These are phyloP conservation scores for Fonsecaea pugnacius DNA, from an alignment of 2,329 filamentous ascomycete genomes.

Conservation along the genomic window DNA sequence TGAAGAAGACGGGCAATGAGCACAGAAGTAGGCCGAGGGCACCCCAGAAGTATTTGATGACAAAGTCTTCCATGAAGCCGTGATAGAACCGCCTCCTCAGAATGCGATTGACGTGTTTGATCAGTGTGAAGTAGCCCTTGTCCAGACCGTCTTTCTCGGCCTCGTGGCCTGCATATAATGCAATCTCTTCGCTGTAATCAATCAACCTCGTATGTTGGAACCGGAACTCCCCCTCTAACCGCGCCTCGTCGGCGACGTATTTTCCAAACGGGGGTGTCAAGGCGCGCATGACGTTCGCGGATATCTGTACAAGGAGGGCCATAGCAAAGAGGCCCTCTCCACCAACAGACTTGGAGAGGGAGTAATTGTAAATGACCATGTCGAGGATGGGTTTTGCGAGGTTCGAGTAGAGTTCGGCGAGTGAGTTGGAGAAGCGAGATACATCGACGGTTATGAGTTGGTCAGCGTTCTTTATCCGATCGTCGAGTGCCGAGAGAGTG, in stretches of 20 bases:
- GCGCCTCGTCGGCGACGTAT: conserved; percentile 95
- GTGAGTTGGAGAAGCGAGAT: conserved; percentile 90
- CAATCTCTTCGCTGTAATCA: conserved; percentile 94
- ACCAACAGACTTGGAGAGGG: conserved; percentile 90
- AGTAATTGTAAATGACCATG: conserved; percentile 96
- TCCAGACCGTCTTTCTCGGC: conserved; percentile 95
- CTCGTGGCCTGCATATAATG: conserved; percentile 86
- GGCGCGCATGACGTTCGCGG: conserved; percentile 88
- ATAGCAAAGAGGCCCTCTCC: conserved; percentile 95
- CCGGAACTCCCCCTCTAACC: conserved; percentile 92
- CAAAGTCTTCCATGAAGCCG: conserved; percentile 99
- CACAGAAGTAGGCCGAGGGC: conserved; percentile 88
- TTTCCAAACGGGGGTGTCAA: conserved; percentile 95
- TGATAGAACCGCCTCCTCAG: conserved; percentile 89
- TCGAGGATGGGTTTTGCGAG: conserved; percentile 92
- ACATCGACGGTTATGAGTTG: conserved; percentile 97
- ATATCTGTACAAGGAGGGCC: conserved; percentile 90
- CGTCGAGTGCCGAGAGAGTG: conserved; percentile 89
- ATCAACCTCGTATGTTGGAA: conserved; percentile 94
- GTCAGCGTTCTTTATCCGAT: conserved; percentile 97
- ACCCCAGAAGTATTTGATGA: conserved; percentile 99
- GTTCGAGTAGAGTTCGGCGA: conserved; percentile 95
- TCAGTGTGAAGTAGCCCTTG: conserved; percentile 98
- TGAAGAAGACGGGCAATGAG: conserved; percentile 94
- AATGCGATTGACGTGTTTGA: conserved; percentile 98